Evolutionary conservation across 2,329 filamentous ascomycete species (phyloP).

Genomic region (Trichoderma citrinoviride): DNA sequence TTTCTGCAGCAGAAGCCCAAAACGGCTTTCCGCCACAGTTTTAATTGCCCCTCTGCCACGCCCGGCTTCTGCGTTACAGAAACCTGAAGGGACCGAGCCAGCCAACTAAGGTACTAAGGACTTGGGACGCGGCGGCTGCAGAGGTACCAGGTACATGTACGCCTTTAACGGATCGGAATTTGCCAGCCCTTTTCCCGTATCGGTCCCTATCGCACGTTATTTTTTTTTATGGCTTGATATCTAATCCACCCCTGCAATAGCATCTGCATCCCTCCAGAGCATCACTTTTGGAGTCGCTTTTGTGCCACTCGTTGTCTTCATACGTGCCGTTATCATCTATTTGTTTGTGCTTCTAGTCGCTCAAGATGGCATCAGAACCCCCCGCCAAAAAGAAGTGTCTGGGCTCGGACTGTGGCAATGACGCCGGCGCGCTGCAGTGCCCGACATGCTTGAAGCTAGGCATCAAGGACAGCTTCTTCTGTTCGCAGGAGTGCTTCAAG

Average conservation of each 20-base stretch:
- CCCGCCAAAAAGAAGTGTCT: slow-evolving; percentile 67
- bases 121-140: not conserved
- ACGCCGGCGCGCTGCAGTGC: slow-evolving; percentile 83
- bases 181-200: not conserved
- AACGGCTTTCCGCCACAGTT: not conserved
- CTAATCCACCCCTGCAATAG: not conserved
- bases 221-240: not conserved
- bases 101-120: not conserved
- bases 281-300: not conserved
- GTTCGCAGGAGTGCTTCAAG: slow-evolving; percentile 98
- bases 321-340: not conserved
- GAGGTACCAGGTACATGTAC: not conserved
- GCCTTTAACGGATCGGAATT: not conserved
- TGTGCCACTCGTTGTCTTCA: not conserved
- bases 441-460: slow-evolving; percentile 91
- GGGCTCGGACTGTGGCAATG: slow-evolving; percentile 80
- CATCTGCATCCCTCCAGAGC: not conserved
- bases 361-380: slow-evolving; percentile 47
- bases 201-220: not conserved
- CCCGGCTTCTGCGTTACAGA: not conserved
- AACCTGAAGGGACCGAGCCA: no score
- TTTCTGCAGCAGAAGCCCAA: not conserved
- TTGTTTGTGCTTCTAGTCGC: slow-evolving; percentile 25
- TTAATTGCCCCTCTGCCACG: not conserved
- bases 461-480: slow-evolving; percentile 89